A percentile compares a stretch with the other conserved stretches of the same genome.
phyloP scores from a whole-genome alignment of 139 green algal species.

The Pleodorina starrii region DNA sequence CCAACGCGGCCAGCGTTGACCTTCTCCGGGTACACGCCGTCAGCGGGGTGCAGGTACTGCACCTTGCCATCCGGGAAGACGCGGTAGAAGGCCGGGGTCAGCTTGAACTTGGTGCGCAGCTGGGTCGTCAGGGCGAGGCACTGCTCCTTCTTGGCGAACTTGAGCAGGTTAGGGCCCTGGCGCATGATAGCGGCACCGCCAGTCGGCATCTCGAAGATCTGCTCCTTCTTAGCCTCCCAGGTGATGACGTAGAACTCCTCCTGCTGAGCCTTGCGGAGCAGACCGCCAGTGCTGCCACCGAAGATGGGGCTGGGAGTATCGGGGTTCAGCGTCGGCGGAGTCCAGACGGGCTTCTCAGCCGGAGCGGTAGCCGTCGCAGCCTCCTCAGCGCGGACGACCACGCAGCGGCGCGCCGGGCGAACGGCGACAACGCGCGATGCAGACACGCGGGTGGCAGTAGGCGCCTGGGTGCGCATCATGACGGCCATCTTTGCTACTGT shows the following conservation, averaged over 20 bases:
- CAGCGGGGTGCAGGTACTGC: conserved; percentile 99
- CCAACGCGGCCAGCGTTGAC: conserved; percentile 94
- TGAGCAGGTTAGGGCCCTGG: conserved; percentile 98
- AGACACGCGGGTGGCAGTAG: conserved; percentile 19
- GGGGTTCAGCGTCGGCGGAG: conserved; percentile 89
- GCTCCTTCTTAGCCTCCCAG: conserved; percentile 97
- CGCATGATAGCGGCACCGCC: conserved; percentile 99
- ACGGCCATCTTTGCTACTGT: conserved; percentile 43
- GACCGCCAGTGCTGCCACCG: conserved; percentile 96
- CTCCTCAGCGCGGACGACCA: conserved; percentile 76
- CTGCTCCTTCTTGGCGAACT: conserved; percentile 99
- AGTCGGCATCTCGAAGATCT: conserved; percentile 99
- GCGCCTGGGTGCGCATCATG: conserved; percentile 40
- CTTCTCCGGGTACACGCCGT: conserved; percentile 99
- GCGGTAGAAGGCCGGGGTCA: conserved; percentile 92
- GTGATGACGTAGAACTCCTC: conserved; percentile 82
- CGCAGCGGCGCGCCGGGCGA: conserved; percentile 39
- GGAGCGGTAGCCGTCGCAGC: conserved; percentile 50
- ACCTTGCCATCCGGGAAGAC: conserved; percentile 97
- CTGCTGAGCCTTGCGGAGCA: conserved; percentile 95
- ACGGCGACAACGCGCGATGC: conserved; percentile 1
- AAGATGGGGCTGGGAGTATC: conserved; percentile 97
- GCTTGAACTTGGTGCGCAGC: conserved; percentile 99
- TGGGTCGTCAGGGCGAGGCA: conserved; percentile 95
- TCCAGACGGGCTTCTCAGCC: conserved; percentile 75